phyloP scores from a whole-genome alignment of 768 basidiomycete species.

The Mycena haematopus region DNA sequence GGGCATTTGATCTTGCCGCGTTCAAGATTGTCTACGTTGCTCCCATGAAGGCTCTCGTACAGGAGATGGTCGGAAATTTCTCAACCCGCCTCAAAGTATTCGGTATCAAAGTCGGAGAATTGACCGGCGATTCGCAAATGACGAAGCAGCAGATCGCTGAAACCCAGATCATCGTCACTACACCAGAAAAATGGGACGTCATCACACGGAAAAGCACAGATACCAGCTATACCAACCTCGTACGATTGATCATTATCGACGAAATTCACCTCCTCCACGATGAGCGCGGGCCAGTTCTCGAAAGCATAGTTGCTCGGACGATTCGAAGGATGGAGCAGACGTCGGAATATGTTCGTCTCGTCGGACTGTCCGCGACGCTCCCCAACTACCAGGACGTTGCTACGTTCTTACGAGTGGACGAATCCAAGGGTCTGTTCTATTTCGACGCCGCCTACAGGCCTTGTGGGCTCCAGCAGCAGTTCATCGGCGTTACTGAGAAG shows the following conservation, averaged over 20 bases:
- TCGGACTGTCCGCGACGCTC: conserved; percentile 96
- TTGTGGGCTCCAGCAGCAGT: conserved; percentile 94
- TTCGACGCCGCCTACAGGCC: conserved; percentile 95
- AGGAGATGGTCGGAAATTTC: conserved; percentile 99
- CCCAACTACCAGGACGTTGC: conserved; percentile 99
- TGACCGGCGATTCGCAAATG: conserved; percentile 97
- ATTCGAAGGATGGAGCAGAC: conserved; percentile 96
- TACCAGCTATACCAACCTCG: conserved; percentile 95
- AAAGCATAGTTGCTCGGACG: conserved; percentile 88
- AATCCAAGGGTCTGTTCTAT: conserved; percentile 92
- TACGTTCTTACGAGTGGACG: conserved; percentile 94
- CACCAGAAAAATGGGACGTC: conserved; percentile 99
- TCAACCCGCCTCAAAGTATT: conserved; percentile 68
- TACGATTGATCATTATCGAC: conserved; percentile 95
- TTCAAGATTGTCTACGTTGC: conserved; percentile 99
- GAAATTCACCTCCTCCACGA: conserved; percentile 98
- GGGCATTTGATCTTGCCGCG: conserved; percentile 80
- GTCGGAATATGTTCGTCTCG: conserved; percentile 88
- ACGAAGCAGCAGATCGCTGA: conserved; percentile 97
- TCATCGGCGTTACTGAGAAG: conserved; percentile 98
- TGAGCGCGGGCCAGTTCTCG: conserved; percentile 96
- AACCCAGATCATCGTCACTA: conserved; percentile 98
- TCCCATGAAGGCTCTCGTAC: conserved; percentile 99
- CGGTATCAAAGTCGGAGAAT: conserved; percentile 89
- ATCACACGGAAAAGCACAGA: conserved; percentile 98